Percentiles rank a stretch among this genome's conserved stretches.
These are phyloP conservation scores for Lipomyces japonicus DNA, from an alignment of 805 yeast genomes.

Conservation along the genomic window DNA sequence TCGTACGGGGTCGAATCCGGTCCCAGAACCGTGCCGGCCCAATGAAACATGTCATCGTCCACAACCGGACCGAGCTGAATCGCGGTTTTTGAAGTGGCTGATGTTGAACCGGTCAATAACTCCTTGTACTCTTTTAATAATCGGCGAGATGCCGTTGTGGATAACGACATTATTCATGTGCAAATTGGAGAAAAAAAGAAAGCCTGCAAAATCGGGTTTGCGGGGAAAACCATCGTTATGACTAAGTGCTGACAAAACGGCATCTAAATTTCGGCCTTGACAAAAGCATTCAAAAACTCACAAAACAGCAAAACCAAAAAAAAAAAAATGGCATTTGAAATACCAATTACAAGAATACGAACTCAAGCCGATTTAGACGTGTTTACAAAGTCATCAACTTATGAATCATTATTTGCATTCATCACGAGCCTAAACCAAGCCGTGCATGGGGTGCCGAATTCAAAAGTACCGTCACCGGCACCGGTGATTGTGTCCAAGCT, in stretches of 20 bases:
- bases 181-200: too few relatives aligned
- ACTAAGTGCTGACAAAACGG: too few relatives aligned
- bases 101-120: not conserved
- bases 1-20: constrained; percentile 11
- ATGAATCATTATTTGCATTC: constrained; percentile 51
- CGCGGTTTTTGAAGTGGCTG: not conserved
- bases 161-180: too few relatives aligned
- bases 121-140: constrained; percentile 18
- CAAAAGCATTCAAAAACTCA: too few relatives aligned
- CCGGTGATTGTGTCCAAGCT: not conserved
- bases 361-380: constrained; percentile 56
- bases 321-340: not conserved
- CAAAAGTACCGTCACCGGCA: constrained; percentile 25
- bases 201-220: too few relatives aligned
- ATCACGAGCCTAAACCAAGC: constrained; percentile 56
- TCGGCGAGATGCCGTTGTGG: constrained; percentile 1
- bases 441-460: constrained; percentile 58
- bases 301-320: too few relatives aligned
- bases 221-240: too few relatives aligned
- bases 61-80: constrained; percentile 16
- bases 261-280: too few relatives aligned
- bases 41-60: constrained; percentile 22
- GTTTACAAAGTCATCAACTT: constrained; percentile 56
- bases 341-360: constrained; percentile 38
- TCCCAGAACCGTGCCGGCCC: constrained; percentile 22